A percentile compares a stretch with the other conserved stretches of the same genome.
phyloP scores from a whole-genome alignment of 352 stramenopile genomes.

The Phytopythium oedochilum region DNA sequence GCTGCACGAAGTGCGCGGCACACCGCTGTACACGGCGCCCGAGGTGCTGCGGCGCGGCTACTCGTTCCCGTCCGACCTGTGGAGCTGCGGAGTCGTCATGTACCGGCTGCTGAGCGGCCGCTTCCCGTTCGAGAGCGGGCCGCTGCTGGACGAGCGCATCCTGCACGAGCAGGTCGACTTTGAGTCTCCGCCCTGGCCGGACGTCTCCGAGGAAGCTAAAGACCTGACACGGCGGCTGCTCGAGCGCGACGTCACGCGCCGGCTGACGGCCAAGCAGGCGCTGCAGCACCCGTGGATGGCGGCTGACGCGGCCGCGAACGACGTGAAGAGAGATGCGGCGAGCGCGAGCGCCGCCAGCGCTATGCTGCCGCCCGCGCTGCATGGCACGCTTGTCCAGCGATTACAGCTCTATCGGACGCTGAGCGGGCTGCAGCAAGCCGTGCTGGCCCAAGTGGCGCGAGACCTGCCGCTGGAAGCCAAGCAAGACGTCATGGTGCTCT shows the following conservation, averaged over 20 bases:
- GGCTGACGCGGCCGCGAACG: slow-evolving; percentile 15
- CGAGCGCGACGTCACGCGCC: slow-evolving; percentile 30
- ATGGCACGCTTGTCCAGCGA: slow-evolving; percentile 67
- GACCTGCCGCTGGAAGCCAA: slow-evolving; percentile 49
- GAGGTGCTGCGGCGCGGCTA: slow-evolving; percentile 63
- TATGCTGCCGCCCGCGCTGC: slow-evolving; percentile 25
- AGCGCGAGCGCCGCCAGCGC: slow-evolving; percentile 18
- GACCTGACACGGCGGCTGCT: slow-evolving; percentile 45
- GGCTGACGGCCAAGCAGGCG: slow-evolving; percentile 53
- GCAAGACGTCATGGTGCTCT: slow-evolving; percentile 59
- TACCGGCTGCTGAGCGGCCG: slow-evolving; percentile 57
- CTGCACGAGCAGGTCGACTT: slow-evolving; percentile 52
- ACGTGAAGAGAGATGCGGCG: slow-evolving; percentile 7
- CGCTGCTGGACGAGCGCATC: slow-evolving; percentile 64
- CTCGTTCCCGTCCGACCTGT: slow-evolving; percentile 68
- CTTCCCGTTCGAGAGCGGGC: slow-evolving; percentile 60
- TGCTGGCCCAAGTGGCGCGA: slow-evolving; percentile 52
- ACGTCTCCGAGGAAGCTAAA: slow-evolving; percentile 52
- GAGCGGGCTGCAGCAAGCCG: slow-evolving; percentile 62
- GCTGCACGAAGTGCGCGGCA: slow-evolving; percentile 52
- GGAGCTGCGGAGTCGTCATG: slow-evolving; percentile 77
- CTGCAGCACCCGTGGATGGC: slow-evolving; percentile 66
- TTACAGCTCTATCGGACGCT: slow-evolving; percentile 72
- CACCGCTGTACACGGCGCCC: slow-evolving; percentile 67
- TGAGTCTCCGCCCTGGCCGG: slow-evolving; percentile 36